Evolutionary conservation across 345 rosid genomes (phyloP).

Genomic region (Cardiospermum halicacabum): DNA sequence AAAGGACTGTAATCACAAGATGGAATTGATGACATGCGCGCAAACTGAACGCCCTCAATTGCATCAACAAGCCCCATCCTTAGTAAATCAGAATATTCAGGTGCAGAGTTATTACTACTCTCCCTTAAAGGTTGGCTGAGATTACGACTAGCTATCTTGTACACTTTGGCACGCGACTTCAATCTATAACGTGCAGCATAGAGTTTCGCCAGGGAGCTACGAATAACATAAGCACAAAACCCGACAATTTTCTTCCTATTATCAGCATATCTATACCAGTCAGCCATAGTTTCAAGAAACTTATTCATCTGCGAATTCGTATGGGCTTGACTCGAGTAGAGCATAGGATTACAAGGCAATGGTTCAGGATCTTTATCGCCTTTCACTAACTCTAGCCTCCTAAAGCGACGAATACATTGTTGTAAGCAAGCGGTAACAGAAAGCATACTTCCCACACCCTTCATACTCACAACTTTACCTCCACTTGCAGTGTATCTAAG

Average conservation of each 20-base stretch:
- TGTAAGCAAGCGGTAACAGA: conserved; percentile 91
- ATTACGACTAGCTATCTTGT: conserved; percentile 75
- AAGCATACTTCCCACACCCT: conserved; percentile 89
- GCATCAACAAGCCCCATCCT: conserved; percentile 96
- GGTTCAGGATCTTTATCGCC: conserved; percentile 97
- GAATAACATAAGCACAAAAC: conserved; percentile 91
- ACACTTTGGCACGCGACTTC: conserved; percentile 95
- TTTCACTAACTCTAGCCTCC: conserved; percentile 78
- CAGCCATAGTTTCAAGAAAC: conserved; percentile 96
- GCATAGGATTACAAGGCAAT: conserved; percentile 90
- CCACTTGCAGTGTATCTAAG: conserved; percentile 79
- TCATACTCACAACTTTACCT: conserved; percentile 77
- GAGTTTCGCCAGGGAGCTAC: conserved; percentile 92
- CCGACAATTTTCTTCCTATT: conserved; percentile 89
- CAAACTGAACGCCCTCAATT: conserved; percentile 91
- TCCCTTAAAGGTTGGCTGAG: conserved; percentile 79
- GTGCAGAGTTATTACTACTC: conserved; percentile 77
- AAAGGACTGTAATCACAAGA: conserved; percentile 91
- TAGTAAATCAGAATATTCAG: conserved; percentile 91
- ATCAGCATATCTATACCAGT: conserved; percentile 93
- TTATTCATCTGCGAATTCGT: conserved; percentile 95
- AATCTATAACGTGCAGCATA: conserved; percentile 95
- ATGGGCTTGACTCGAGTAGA: conserved; percentile 95
- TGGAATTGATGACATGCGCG: conserved; percentile 87
- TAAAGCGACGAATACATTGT: conserved; percentile 73